phyloP scores from a whole-genome alignment of 441 rosid genomes.

The Adansonia madagascariensis region DNA sequence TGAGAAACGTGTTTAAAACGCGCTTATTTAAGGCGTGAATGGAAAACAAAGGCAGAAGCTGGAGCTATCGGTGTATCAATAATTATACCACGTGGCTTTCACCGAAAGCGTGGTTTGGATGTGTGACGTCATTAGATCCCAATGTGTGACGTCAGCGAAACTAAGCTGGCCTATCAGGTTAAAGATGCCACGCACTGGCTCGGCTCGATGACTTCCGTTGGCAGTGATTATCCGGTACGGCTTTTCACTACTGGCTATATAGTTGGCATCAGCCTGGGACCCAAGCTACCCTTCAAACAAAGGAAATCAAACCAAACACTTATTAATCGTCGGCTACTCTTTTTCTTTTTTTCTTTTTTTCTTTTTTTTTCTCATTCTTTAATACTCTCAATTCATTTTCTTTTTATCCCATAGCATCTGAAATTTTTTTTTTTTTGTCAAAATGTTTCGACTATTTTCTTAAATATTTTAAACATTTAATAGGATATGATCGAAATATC shows the following conservation, averaged over 20 bases:
- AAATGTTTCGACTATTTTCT: no score
- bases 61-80: not conserved
- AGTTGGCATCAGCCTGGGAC: no score
- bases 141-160: not conserved
- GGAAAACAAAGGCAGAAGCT: constrained; percentile 3
- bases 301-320: no score
- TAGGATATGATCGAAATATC: no score
- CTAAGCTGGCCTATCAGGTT: not conserved
- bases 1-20: not conserved
- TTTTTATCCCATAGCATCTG: no score
- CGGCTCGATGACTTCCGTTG: not conserved
- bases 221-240: not conserved
- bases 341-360: no score
- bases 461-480: no score
- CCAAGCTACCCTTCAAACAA: no score
- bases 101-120: not conserved
- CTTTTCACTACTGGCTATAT: not conserved
- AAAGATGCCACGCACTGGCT: constrained; percentile 1
- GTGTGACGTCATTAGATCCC: not conserved
- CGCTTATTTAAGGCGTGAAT: not conserved
- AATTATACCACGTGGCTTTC: constrained; percentile 29
- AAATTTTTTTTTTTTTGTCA: no score
- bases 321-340: no score
- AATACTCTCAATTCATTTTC: no score
- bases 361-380: no score